phyloP scores from a whole-genome alignment of 495 filamentous ascomycete species.

The Chaetomium tenue region DNA sequence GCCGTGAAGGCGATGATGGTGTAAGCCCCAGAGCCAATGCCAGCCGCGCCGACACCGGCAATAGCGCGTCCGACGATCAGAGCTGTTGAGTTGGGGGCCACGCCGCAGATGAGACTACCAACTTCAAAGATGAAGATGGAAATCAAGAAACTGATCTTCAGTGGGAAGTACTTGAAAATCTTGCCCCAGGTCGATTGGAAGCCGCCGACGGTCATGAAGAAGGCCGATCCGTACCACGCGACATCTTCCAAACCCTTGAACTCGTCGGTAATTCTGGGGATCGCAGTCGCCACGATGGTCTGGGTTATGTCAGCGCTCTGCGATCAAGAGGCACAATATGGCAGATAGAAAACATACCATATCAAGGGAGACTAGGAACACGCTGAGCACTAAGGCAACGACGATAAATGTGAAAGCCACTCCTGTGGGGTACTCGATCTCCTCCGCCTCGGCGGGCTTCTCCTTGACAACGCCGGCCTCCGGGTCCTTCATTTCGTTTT shows the following conservation, averaged over 20 bases:
- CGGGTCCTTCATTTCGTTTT: too few species aligned
- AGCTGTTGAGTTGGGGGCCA: constrained; percentile 52
- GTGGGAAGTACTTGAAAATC: constrained; percentile 41
- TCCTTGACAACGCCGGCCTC: constrained; percentile 58
- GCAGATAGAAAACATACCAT: constrained; percentile 38
- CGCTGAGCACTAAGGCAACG: constrained; percentile 48
- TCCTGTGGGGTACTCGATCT: constrained; percentile 37
- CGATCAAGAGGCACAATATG: neutral
- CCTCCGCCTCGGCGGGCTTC: neutral
- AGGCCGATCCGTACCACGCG: constrained; percentile 53
- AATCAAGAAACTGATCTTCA: constrained; percentile 47
- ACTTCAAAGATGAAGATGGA: constrained; percentile 51
- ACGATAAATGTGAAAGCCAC: constrained; percentile 42
- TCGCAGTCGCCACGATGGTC: constrained; percentile 52
- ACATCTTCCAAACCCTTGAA: constrained; percentile 49
- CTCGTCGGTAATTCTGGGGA: constrained; percentile 45
- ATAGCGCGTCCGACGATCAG: constrained; percentile 60
- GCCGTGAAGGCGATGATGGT: constrained; percentile 48
- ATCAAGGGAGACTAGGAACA: constrained; percentile 54
- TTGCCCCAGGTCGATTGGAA: constrained; percentile 44
- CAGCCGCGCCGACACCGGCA: constrained; percentile 52
- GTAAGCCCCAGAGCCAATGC: constrained; percentile 42
- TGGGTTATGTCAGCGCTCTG: neutral
- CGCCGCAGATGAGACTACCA: constrained; percentile 56
- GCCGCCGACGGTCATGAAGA: constrained; percentile 39